These are phyloP conservation scores for Candida glaebosa DNA, from an alignment of 805 yeast species.

Conservation along the genomic window DNA sequence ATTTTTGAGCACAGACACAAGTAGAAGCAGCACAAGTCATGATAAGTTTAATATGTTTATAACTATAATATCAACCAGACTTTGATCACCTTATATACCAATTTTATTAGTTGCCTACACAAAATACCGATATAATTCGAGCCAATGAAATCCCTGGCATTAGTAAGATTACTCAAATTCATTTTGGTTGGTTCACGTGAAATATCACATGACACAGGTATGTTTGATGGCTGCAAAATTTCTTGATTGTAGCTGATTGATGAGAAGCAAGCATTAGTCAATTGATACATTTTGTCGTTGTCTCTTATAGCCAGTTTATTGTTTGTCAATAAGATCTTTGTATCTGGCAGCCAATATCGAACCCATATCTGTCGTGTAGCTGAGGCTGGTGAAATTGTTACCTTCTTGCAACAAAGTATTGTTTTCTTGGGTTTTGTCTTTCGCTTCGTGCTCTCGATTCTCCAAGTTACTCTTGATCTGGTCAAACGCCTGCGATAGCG, in stretches of 20 bases:
- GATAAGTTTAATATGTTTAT: conserved; percentile 4
- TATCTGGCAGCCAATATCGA: conserved; percentile 20
- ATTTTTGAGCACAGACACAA: conserved; percentile 59
- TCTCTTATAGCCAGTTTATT: too few species aligned
- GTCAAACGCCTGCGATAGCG: neutral
- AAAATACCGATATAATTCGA: neutral
- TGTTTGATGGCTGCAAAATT: too few species aligned
- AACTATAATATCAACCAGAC: neutral
- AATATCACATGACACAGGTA: too few species aligned
- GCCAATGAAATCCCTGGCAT: conserved; percentile 6
- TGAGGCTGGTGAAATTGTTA: conserved; percentile 3
- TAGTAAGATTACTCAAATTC: neutral
- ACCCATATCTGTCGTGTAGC: conserved; percentile 16
- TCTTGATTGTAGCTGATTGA: too few species aligned
- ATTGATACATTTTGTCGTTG: too few species aligned
- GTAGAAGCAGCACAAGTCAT: conserved; percentile 37
- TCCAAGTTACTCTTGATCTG: neutral
- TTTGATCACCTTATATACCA: neutral
- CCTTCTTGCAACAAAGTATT: neutral
- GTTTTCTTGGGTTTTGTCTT: too few species aligned
- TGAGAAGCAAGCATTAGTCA: too few species aligned
- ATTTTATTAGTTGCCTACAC: neutral
- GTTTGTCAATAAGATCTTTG: conserved; percentile 17
- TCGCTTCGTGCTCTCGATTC: too few species aligned
- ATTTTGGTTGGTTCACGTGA: too few species aligned